phyloP scores from a whole-genome alignment of 352 stramenopile genomes.

The Globisporangium perplexum region DNA sequence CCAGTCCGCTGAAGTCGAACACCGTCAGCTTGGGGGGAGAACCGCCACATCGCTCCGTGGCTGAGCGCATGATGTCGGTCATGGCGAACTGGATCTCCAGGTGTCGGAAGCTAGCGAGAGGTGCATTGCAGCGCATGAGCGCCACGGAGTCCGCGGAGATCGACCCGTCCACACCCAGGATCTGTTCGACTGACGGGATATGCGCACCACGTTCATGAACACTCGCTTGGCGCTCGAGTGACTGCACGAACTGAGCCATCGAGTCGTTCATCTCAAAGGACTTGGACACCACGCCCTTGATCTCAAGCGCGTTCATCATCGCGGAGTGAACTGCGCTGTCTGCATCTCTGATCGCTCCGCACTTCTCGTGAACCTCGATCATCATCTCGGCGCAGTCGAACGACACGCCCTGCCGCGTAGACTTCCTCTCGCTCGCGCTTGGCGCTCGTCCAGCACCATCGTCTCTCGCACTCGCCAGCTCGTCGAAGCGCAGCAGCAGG shows the following conservation, averaged over 20 bases:
- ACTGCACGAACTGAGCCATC: conserved; percentile 26
- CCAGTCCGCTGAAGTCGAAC: conserved; percentile 29
- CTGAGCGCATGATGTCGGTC: conserved; percentile 25
- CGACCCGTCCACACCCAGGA: conserved; percentile 30
- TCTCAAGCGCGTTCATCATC: conserved; percentile 19
- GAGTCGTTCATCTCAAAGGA: conserved; percentile 31
- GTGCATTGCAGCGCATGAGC: conserved; percentile 1
- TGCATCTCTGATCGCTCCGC: background rate
- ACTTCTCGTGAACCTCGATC: conserved; percentile 8
- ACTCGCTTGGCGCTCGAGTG: conserved; percentile 5
- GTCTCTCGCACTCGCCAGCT: conserved; percentile 25
- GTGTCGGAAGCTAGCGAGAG: conserved; percentile 5
- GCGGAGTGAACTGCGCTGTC: background rate
- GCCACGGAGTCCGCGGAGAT: conserved; percentile 10
- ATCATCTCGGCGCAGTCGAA: conserved; percentile 11
- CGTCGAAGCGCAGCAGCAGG: conserved; percentile 40
- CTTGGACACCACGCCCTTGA: conserved; percentile 40
- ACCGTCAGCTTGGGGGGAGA: conserved; percentile 12
- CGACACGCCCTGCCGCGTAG: conserved; percentile 7
- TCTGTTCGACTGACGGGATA: conserved; percentile 19
- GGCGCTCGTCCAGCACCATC: background rate
- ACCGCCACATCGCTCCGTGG: background rate
- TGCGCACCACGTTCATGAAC: conserved; percentile 6
- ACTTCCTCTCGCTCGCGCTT: background rate
- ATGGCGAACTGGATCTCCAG: conserved; percentile 35